Evolutionary conservation across 2,329 filamentous ascomycete genomes (phyloP).

Genomic region (Iodosphaeria phyllophila): DNA sequence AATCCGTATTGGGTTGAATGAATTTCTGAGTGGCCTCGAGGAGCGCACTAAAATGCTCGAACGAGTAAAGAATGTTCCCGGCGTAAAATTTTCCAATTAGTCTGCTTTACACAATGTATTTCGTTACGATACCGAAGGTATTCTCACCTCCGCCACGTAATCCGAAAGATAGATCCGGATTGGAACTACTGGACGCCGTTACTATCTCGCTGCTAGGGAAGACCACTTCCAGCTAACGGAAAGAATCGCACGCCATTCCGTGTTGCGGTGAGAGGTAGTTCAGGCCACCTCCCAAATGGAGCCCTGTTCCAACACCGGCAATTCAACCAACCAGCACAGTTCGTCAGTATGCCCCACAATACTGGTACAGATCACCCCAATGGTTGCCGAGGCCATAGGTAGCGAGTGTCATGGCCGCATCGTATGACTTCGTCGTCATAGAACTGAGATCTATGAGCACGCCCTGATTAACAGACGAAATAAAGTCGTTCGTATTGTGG

Average conservation of each 20-base stretch:
- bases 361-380: conserved; percentile 10
- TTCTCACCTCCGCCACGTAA: conserved; percentile 11
- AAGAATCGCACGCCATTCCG: conserved; percentile 11
- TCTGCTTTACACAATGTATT: conserved; percentile 9
- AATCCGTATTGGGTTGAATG: conserved; percentile 13
- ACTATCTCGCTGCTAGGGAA: conserved; percentile 10
- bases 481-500: conserved; percentile 11
- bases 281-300: conserved; percentile 10
- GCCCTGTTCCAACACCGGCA: conserved; percentile 9
- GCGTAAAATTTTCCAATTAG: conserved; percentile 10
- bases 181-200: conserved; percentile 5
- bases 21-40: conserved; percentile 13
- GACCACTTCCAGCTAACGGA: conserved; percentile 12
- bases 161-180: conserved; percentile 12
- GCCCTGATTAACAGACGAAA: conserved; percentile 9
- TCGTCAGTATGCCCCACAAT: conserved; percentile 6
- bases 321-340: conserved; percentile 10
- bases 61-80: conserved; percentile 11
- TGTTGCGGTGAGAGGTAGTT: conserved; percentile 11
- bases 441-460: conserved; percentile 9
- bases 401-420: conserved; percentile 8
- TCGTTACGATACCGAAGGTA: conserved; percentile 10
- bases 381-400: conserved; percentile 10
- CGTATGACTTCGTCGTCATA: conserved; percentile 10
- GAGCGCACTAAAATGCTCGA: conserved; percentile 10